Conservation (phyloP, 2,329 filamentous ascomycete genomes). For the Cladosporium halotolerans region DNA sequence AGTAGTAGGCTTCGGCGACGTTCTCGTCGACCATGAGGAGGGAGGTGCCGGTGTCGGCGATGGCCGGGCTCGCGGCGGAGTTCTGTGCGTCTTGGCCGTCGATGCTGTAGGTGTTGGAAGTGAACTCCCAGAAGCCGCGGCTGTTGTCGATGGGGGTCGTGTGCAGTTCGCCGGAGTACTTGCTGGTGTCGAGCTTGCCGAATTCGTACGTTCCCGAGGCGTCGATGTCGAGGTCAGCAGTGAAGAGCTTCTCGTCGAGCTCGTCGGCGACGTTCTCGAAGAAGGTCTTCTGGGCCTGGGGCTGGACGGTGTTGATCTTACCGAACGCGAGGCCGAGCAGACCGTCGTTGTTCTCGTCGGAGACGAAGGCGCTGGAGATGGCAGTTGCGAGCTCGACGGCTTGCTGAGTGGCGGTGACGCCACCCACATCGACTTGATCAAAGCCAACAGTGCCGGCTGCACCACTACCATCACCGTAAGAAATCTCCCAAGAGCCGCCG, state of each 20-base stretch:
- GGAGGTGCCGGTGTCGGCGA: constrained; percentile 54
- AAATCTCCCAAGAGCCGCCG: constrained; percentile 54
- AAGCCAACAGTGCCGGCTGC: constrained; percentile 60
- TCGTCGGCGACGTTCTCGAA: constrained; percentile 62
- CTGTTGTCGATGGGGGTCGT: constrained; percentile 57
- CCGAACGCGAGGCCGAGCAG: constrained; percentile 64
- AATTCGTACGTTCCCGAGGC: constrained; percentile 63
- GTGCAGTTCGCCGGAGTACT: constrained; percentile 57
- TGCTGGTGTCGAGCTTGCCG: constrained; percentile 58
- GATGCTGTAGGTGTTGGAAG: constrained; percentile 52
- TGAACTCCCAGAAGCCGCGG: constrained; percentile 64
- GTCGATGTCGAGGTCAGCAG: constrained; percentile 57
- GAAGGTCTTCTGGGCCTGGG: constrained; percentile 62
- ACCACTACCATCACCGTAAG: constrained; percentile 62
- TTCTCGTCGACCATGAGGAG: constrained; percentile 54
- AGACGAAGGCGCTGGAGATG: constrained; percentile 53
- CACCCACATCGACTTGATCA: constrained; percentile 63
- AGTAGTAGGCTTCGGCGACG: constrained; percentile 40
- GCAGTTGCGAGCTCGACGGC: constrained; percentile 60
- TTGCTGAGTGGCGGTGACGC: constrained; percentile 55
- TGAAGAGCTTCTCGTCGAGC: constrained; percentile 63
- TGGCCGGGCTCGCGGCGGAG: constrained; percentile 40
- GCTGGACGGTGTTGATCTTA: constrained; percentile 58
- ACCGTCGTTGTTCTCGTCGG: constrained; percentile 59
- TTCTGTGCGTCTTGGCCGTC: constrained; percentile 50